Base-by-base conservation (phyloP, 2,329 filamentous ascomycete genomes). In the Arthrobotrys iridis region DNA sequence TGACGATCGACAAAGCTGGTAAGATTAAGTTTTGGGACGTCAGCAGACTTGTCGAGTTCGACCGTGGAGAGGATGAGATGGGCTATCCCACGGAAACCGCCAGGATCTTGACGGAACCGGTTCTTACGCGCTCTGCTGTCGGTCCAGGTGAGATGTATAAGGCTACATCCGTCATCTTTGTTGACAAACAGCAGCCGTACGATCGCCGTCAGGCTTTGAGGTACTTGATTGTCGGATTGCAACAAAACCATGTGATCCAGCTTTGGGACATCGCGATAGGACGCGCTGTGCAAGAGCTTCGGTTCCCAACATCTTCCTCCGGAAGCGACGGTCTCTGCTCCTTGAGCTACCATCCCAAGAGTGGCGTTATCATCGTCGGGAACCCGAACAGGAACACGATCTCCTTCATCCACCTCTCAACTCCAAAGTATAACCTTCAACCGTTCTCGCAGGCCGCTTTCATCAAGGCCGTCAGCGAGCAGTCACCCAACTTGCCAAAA, bases 1-100 rank as follows among this genome's bases (percentile, higher is more conserved):
- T 96, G 50, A 97, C 94, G 55, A 88, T 99, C 60, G 96, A 99
- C 82, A 99, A 99, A 85, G 94, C 93, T 73, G 96, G 95, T 52
- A 90, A 93, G 76, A 90, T 98, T 84, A 95, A 96, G 83, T 97
- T 99, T 85, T 99, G 95, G 96, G 95, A 99, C 82, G 92, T 98
- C 78, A 91, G 91, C 73, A 88, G 91, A 75, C 86, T 97, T 66
- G 90, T 86, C 5, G 83, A 86, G 37, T 79, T 79, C 59, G 83
- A 83, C 30, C 82, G 83, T 18, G 84, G 84, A 70, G 83, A 85
- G 15, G 55, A 82, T 52, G 81, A 83, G 20, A 79, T 81, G 50
- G 83, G 83, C 59, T 83, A 85, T 55, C 82, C 81, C 22, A 83
- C 60, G 10, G 72, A 57, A 58, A 67, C 78, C 41, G 77, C 88